Percentiles rank a stretch among this genome's conserved stretches.
These are phyloP conservation scores for Aspergillus udagawae DNA, from an alignment of 2,329 filamentous ascomycete genomes.

Conservation along the genomic window DNA sequence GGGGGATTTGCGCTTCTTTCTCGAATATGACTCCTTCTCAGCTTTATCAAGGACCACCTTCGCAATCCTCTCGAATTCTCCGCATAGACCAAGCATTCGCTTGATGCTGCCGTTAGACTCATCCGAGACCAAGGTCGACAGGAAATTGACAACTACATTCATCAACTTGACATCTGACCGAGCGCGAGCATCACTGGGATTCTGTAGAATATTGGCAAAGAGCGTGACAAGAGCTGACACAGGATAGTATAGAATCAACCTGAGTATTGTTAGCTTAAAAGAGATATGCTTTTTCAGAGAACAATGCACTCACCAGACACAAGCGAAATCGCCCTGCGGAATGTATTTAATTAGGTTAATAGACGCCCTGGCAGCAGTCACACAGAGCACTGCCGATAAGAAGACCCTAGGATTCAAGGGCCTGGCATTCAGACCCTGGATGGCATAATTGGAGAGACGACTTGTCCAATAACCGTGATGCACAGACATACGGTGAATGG, in stretches of 20 bases:
- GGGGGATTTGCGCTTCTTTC: slow-evolving; percentile 80
- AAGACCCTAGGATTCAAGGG: slow-evolving; percentile 93
- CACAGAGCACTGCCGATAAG: slow-evolving; percentile 86
- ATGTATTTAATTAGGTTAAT: slow-evolving; percentile 95
- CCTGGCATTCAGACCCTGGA: slow-evolving; percentile 85
- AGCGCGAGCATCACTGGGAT: slow-evolving; percentile 82
- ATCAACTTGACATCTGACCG: slow-evolving; percentile 86
- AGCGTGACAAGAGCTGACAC: slow-evolving; percentile 91
- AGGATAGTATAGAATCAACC: slow-evolving; percentile 92
- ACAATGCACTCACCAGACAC: slow-evolving; percentile 71
- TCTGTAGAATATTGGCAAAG: slow-evolving; percentile 94
- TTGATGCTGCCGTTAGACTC: slow-evolving; percentile 86
- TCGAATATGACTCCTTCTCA: slow-evolving; percentile 74
- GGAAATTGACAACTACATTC: slow-evolving; percentile 86
- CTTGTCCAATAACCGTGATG: slow-evolving; percentile 99
- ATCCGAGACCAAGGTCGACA: slow-evolving; percentile 84
- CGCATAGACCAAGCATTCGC: slow-evolving; percentile 88
- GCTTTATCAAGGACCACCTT: slow-evolving; percentile 86
- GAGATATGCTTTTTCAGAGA: not conserved
- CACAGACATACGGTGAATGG: slow-evolving; percentile 96
- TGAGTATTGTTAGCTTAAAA: slow-evolving; percentile 24
- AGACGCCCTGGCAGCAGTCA: slow-evolving; percentile 85
- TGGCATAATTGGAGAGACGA: slow-evolving; percentile 87
- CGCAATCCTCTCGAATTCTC: slow-evolving; percentile 95
- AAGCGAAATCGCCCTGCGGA: slow-evolving; percentile 88